Evolutionary conservation across 495 filamentous ascomycete species (phyloP).

Genomic region (Sordaria brevicollis): DNA sequence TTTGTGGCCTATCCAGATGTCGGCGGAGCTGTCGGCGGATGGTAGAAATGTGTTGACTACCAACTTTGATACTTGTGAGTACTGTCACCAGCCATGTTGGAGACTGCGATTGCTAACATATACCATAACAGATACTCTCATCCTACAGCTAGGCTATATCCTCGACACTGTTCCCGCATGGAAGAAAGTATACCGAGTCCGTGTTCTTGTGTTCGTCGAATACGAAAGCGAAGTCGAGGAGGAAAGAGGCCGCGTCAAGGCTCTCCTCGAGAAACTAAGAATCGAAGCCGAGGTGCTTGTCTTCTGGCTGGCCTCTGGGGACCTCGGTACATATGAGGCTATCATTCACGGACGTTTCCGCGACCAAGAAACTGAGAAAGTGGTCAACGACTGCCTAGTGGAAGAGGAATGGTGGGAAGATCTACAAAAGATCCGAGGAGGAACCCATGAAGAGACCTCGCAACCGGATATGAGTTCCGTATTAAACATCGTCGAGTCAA

Average conservation of each 20-base stretch:
- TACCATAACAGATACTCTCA: constrained; percentile 59
- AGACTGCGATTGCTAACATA: constrained; percentile 2
- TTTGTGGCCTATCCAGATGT: constrained; percentile 80
- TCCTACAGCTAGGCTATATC: constrained; percentile 78
- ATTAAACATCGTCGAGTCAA: constrained; percentile 22
- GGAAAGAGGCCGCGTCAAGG: constrained; percentile 61
- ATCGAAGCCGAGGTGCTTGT: constrained; percentile 73
- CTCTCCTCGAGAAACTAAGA: constrained; percentile 67
- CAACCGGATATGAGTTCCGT: constrained; percentile 23
- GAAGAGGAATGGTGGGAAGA: constrained; percentile 80
- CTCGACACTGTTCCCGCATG: constrained; percentile 73
- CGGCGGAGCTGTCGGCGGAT: constrained; percentile 60
- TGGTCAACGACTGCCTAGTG: constrained; percentile 50
- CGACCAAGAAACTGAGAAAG: constrained; percentile 33
- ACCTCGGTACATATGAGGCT: constrained; percentile 61
- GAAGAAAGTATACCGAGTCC: constrained; percentile 65
- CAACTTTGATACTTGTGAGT: constrained; percentile 76
- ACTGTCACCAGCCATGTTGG: no score
- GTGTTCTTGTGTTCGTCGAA: constrained; percentile 79
- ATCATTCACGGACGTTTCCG: constrained; percentile 57
- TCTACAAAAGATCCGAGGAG: constrained; percentile 51
- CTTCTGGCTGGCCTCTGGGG: constrained; percentile 70
- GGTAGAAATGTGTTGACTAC: constrained; percentile 67
- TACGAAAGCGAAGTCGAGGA: constrained; percentile 79
- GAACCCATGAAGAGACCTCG: constrained; percentile 39